Conservation (phyloP, 768 basidiomycete species). For the Boletus fagicola region DNA sequence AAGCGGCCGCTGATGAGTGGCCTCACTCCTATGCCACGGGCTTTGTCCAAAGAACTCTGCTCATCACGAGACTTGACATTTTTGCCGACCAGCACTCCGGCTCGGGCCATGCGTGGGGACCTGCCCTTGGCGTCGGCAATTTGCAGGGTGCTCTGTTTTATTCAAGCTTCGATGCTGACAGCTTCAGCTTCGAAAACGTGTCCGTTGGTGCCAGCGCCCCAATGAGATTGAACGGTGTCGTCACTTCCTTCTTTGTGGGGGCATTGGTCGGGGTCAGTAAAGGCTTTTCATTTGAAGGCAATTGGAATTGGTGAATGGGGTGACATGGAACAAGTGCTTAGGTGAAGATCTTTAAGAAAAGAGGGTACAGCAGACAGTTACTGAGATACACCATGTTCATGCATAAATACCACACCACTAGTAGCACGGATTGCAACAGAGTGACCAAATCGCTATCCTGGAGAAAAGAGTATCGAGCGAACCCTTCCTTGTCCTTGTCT, state of each 20-base stretch:
- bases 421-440: background rate
- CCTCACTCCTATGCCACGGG: background rate
- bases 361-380: too few relatives aligned
- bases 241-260: background rate
- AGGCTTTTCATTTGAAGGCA: background rate
- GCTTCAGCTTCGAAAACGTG: background rate
- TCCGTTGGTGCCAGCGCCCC: background rate
- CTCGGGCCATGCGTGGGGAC: constrained; percentile 1
- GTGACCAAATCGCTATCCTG: background rate
- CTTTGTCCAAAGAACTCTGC: background rate
- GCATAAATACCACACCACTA: background rate
- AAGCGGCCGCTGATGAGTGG: background rate
- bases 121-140: background rate
- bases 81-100: background rate
- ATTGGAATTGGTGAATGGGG: background rate
- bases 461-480: background rate
- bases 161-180: background rate
- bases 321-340: background rate
- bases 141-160: background rate
- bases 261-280: background rate
- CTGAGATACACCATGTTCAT: background rate
- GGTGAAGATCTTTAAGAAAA: background rate
- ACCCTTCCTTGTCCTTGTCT: too few relatives aligned
- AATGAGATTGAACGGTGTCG: background rate
- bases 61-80: background rate